Evolutionary conservation across 345 rosid species (phyloP).

Genomic region (Abelmoschus esculentus): DNA sequence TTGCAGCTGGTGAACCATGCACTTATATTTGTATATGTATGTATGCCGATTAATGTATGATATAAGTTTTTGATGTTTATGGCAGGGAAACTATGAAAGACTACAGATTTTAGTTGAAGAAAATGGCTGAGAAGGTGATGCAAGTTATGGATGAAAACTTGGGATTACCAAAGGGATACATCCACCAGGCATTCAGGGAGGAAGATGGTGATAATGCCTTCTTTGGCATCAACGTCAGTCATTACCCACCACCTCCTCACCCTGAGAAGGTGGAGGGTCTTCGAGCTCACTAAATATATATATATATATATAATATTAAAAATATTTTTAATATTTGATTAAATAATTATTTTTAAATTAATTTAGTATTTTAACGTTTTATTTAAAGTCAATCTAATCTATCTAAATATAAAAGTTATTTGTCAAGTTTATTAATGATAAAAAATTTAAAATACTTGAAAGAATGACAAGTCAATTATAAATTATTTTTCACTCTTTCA

Average conservation of each 20-base stretch:
- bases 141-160: constrained; percentile 86
- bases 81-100: constrained; percentile 74
- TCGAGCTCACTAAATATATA: too few relatives aligned
- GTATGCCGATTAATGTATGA: not conserved
- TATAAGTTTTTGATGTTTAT: not conserved
- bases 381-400: too few relatives aligned
- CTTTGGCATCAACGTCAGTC: constrained; percentile 85
- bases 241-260: constrained; percentile 91
- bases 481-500: too few relatives aligned
- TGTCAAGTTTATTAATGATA: too few relatives aligned
- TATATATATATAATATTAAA: too few relatives aligned
- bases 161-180: constrained; percentile 57
- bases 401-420: too few relatives aligned
- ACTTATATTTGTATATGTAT: too few relatives aligned
- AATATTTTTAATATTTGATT: too few relatives aligned
- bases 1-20: constrained; percentile 58
- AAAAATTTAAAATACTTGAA: too few relatives aligned
- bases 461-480: too few relatives aligned
- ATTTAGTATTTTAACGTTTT: too few relatives aligned
- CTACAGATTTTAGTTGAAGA: constrained; percentile 67
- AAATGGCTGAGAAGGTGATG: constrained; percentile 59
- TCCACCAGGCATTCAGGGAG: constrained; percentile 48
- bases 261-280: constrained; percentile 70
- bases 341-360: too few relatives aligned
- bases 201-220: constrained; percentile 44